Evolutionary conservation across 176 grass and related monocot species (phyloP).

Genomic region (Triticum dicoccoides): DNA sequence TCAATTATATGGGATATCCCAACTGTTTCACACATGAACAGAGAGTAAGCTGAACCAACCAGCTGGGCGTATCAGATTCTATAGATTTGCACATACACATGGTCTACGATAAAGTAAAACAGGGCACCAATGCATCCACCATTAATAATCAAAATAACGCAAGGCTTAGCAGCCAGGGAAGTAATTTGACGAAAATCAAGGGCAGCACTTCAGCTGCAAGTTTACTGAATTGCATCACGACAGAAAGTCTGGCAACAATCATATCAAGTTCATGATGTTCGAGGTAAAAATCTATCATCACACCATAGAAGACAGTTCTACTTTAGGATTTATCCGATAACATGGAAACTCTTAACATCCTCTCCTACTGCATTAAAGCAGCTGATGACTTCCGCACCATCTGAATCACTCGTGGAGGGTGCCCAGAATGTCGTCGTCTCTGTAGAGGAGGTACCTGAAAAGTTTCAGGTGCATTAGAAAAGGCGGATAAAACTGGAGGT

Average conservation of each 20-base stretch:
- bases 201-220: background rate
- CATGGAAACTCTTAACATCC: constrained; percentile 13
- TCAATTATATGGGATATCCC: too few species aligned
- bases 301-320: constrained; percentile 3
- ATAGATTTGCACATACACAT: too few species aligned
- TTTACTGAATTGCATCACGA: background rate
- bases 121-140: too few species aligned
- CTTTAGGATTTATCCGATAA: background rate
- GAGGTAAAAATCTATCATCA: constrained; percentile 32
- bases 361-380: background rate
- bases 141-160: too few species aligned
- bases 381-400: background rate
- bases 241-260: background rate
- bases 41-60: too few species aligned
- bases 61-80: too few species aligned
- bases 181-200: background rate
- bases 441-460: constrained; percentile 62
- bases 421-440: constrained; percentile 60
- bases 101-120: too few species aligned
- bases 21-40: too few species aligned
- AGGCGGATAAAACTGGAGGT: background rate
- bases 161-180: too few species aligned
- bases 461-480: background rate
- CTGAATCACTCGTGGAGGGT: constrained; percentile 49
- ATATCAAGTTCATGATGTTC: constrained; percentile 16